These are phyloP conservation scores for Sporobolomyces roseus DNA, from an alignment of 768 basidiomycete genomes.

Conservation along the genomic window DNA sequence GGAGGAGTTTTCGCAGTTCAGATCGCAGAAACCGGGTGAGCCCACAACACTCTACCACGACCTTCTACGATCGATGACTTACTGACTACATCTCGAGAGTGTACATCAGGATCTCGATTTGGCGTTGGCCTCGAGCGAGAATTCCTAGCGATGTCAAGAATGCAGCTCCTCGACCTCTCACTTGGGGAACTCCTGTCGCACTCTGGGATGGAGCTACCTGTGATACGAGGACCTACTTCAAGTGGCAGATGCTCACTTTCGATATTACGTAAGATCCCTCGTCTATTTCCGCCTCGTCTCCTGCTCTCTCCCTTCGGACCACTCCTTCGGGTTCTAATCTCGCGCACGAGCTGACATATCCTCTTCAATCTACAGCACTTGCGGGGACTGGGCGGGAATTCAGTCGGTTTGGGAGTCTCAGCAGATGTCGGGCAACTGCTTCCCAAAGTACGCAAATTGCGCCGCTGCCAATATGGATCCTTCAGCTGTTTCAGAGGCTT, in stretches of 20 bases:
- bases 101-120: slow-evolving; percentile 51
- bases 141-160: slow-evolving; percentile 42
- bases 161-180: slow-evolving; percentile 50
- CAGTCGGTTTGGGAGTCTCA: slow-evolving; percentile 35
- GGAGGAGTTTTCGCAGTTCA: slow-evolving; percentile 55
- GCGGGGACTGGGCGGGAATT: slow-evolving; percentile 54
- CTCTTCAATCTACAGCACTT: slow-evolving; percentile 42
- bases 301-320: neutral
- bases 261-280: slow-evolving; percentile 23
- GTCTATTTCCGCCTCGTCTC: neutral
- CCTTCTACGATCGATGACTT: neutral
- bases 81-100: neutral
- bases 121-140: slow-evolving; percentile 53
- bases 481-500: slow-evolving; percentile 54
- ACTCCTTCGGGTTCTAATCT: no score
- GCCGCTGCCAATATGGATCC: slow-evolving; percentile 55
- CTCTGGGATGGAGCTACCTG: slow-evolving; percentile 50
- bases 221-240: slow-evolving; percentile 50
- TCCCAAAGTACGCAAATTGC: slow-evolving; percentile 47
- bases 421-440: neutral
- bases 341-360: no score
- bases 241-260: slow-evolving; percentile 19
- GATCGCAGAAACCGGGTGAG: slow-evolving; percentile 42
- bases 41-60: slow-evolving; percentile 44
- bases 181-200: slow-evolving; percentile 53